These are phyloP conservation scores for Lactifluus echinatus DNA, from an alignment of 768 basidiomycete species.

Conservation along the genomic window DNA sequence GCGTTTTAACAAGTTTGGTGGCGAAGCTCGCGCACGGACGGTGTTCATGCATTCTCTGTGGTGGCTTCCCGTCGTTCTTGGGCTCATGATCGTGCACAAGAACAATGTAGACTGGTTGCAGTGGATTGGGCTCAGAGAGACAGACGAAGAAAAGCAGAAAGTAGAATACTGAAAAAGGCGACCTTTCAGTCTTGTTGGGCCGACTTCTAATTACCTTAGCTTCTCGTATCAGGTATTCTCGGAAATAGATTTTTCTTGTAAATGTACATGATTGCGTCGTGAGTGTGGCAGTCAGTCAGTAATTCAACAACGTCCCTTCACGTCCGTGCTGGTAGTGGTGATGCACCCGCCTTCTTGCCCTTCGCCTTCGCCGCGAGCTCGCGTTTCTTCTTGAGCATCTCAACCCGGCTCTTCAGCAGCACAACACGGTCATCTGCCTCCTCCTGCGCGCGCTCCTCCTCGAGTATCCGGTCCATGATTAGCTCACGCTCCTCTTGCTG, in stretches of 20 bases:
- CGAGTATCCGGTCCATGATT: slow-evolving; percentile 77
- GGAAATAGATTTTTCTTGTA: background rate
- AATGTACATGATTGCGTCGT: background rate
- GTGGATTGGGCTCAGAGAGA: slow-evolving; percentile 40
- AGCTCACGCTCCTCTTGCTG: slow-evolving; percentile 70
- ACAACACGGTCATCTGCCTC: slow-evolving; percentile 74
- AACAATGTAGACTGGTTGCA: slow-evolving; percentile 69
- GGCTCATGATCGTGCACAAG: slow-evolving; percentile 94
- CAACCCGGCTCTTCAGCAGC: slow-evolving; percentile 55
- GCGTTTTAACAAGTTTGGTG: slow-evolving; percentile 62
- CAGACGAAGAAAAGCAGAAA: slow-evolving; percentile 2
- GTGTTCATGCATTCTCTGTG: slow-evolving; percentile 79
- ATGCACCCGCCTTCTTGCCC: slow-evolving; percentile 7
- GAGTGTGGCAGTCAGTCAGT: too few relatives aligned
- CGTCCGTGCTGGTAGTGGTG: background rate
- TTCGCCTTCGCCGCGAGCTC: slow-evolving; percentile 23
- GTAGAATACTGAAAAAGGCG: background rate
- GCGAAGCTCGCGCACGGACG: slow-evolving; percentile 68
- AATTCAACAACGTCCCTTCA: background rate
- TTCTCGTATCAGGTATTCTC: background rate
- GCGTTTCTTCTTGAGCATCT: slow-evolving; percentile 44
- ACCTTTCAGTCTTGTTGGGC: background rate
- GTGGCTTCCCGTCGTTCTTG: slow-evolving; percentile 85
- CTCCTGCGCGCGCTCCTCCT: slow-evolving; percentile 81
- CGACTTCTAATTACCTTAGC: too few relatives aligned